Base-by-base conservation (phyloP, 805 yeast genomes). In the Citeromyces matritensis region DNA sequence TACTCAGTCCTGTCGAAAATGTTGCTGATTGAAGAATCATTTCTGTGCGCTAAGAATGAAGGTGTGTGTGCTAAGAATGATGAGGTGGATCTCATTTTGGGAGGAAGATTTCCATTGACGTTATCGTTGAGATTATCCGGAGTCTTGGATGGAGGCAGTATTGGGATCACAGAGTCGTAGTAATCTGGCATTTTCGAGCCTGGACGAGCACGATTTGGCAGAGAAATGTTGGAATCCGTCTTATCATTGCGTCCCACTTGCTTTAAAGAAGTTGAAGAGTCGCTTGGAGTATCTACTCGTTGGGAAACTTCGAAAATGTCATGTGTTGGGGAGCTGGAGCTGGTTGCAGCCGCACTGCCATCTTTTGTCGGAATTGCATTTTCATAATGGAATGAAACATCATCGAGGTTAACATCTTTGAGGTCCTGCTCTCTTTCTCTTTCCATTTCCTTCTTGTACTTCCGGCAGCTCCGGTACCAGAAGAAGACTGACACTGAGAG, bases 361-460 rank as follows among this genome's bases (percentile, higher is more conserved):
- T 11, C 17, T n/a, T 26, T 19, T 11, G 14, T 15, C 11, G 29
- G 17, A n/a, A 14, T 19, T 26, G 17, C 17, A 10, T 15, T 15
- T 19, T 15, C 29, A 26, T 19, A 15, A 11, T 26, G 17, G n/a
- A 26, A 26, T 10, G 29, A 26, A 7, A 26, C 29, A 30, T 47
- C 49, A 23, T 41, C 52, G 33, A 47, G 40, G 30, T 48, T 55
- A 29, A 47, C 42, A 14, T 26, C 21, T 17, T 17, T 17, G 21
- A 17, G 29, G 39, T 59, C 63, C 34, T 58, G 43, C 23, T 44
- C 47, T 23, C 44, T 38, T 43, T 48, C 43, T 5, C 34, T 40
- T 30, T 42, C 48, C 36, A 58, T 62, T 36, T 58, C 65, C 30
- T 42, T 42, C 12, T 43, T 42, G 15, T 49, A 39, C 19, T 44